Percentiles rank a stretch among this genome's conserved stretches.
Evolutionary conservation across 2,329 filamentous ascomycete genomes (phyloP).

Genomic region (Aspergillus sp.): DNA sequence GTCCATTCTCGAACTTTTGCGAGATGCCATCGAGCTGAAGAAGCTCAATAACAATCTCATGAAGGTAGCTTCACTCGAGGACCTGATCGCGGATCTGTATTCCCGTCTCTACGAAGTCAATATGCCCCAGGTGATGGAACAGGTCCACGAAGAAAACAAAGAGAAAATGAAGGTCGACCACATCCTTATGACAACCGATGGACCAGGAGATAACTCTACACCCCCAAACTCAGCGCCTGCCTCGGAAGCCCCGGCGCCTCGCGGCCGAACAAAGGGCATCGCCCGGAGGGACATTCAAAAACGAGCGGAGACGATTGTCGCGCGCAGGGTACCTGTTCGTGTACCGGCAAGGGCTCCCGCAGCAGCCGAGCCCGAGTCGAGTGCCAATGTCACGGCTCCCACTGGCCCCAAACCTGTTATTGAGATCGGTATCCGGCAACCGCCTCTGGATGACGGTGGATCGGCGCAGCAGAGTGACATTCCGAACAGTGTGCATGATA

Average conservation of each 20-base stretch:
- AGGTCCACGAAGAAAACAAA: slow-evolving; percentile 50
- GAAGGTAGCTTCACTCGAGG: slow-evolving; percentile 84
- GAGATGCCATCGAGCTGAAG: slow-evolving; percentile 71
- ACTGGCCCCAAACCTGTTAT: slow-evolving; percentile 36
- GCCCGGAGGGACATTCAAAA: slow-evolving; percentile 63
- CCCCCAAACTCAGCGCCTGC: slow-evolving; percentile 37
- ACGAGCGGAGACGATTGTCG: slow-evolving; percentile 61
- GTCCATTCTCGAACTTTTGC: slow-evolving; percentile 63
- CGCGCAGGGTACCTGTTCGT: slow-evolving; percentile 40
- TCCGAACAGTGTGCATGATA: slow-evolving; percentile 66
- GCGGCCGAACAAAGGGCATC: slow-evolving; percentile 59
- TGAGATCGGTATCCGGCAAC: slow-evolving; percentile 3
- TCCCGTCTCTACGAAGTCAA: slow-evolving; percentile 58
- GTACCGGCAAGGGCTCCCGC: slow-evolving; percentile 29
- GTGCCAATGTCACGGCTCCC: slow-evolving; percentile 44
- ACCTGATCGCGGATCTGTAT: slow-evolving; percentile 91
- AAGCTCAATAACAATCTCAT: slow-evolving; percentile 85
- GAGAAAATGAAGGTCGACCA: slow-evolving; percentile 54
- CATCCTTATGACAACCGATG: slow-evolving; percentile 47
- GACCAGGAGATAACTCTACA: slow-evolving; percentile 34
- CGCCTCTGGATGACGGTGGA: slow-evolving; percentile 50
- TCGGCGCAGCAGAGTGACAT: slow-evolving; percentile 55
- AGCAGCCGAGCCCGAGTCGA: slow-evolving; percentile 29
- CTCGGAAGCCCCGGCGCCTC: slow-evolving; percentile 40
- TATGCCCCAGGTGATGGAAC: slow-evolving; percentile 43